A percentile compares a stretch with the other conserved stretches of the same genome.
Evolutionary conservation across 2,329 filamentous ascomycete species (phyloP).

Genomic region (Colletotrichum echinochloae): DNA sequence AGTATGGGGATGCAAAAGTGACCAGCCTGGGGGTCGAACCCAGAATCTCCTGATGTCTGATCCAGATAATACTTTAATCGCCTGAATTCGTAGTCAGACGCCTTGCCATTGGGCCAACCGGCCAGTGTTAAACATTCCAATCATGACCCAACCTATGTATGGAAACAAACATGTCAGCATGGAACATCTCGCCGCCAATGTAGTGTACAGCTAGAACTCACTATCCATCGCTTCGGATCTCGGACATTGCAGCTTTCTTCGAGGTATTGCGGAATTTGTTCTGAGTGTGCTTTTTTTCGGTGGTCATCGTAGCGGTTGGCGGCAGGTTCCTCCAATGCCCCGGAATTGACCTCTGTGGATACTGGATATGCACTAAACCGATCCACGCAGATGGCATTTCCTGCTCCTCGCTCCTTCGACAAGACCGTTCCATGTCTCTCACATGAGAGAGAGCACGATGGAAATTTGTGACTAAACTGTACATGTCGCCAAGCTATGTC

Average conservation of each 20-base stretch:
- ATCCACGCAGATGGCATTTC: slow-evolving; percentile 10
- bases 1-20: background rate
- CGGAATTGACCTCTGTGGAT: background rate
- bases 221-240: too few species aligned
- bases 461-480: background rate
- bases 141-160: too few species aligned
- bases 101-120: slow-evolving; percentile 55
- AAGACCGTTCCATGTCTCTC: background rate
- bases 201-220: too few species aligned
- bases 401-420: background rate
- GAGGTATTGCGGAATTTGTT: too few species aligned
- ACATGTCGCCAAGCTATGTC: slow-evolving; percentile 13
- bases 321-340: background rate
- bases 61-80: too few species aligned
- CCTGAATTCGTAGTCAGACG: slow-evolving; percentile 55
- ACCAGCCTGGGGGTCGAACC: slow-evolving; percentile 42
- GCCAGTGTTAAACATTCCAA: slow-evolving; percentile 33
- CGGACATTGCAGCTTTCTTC: too few species aligned
- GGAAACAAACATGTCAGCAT: too few species aligned
- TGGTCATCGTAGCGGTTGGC: background rate
- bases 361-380: slow-evolving; percentile 36
- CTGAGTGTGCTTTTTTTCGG: background rate
- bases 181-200: too few species aligned
- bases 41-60: slow-evolving; percentile 40
- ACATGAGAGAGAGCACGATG: background rate